Base-by-base conservation (phyloP, 78 protist species). In the Chrysochromulina parva region DNA sequence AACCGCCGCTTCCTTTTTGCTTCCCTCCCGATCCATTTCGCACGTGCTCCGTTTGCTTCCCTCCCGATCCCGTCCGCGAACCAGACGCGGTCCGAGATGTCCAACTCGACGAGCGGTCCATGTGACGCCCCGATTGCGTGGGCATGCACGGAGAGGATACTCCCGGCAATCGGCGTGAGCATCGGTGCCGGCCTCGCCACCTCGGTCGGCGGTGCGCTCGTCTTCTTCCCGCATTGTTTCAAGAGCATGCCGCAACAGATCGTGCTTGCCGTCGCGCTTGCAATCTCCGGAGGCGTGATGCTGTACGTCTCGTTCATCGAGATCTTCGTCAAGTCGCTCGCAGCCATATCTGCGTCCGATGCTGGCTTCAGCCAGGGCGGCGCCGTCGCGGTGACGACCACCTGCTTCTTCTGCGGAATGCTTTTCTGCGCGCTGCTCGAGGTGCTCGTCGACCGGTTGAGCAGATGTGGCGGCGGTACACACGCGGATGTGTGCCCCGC, bases 281-380 rank as follows among this genome's bases (percentile, higher is more conserved):
- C 85, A 7, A 58, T 93, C 67, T 91, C 95, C 38, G 93, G 93
- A 4, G 96, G 96, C 55, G 96, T 94, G 85, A 94, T 94, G 96
- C 57, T 94, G n/a, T 94, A 92, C 88, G 94, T 94, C 54, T 90
- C 94, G 17, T 93, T 94, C 78, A 85, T 92, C 50, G 96, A 94
- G 90, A 94, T 94, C 66, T 88, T 94, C n/a, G 58, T 22, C 28
- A 89, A 62, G 58, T 2, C 92, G 58, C 2, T 81, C 76, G 89
- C 82, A 54, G 0, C 81, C 20, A 60, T 91, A 60, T 5, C 66
- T 9, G 67, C 11, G 85, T 6, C 19, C 4, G 78, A 24, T 5
- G 22, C 52, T 11, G 50, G 78, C 38, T 7, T 26, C n/a, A 69
- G 48, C 78, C 1, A 5, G 24, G 87, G 69, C 53, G 38, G 47